These are phyloP conservation scores for Massariosphaeria phaeospora DNA, from an alignment of 495 filamentous ascomycete genomes.

Conservation along the genomic window DNA sequence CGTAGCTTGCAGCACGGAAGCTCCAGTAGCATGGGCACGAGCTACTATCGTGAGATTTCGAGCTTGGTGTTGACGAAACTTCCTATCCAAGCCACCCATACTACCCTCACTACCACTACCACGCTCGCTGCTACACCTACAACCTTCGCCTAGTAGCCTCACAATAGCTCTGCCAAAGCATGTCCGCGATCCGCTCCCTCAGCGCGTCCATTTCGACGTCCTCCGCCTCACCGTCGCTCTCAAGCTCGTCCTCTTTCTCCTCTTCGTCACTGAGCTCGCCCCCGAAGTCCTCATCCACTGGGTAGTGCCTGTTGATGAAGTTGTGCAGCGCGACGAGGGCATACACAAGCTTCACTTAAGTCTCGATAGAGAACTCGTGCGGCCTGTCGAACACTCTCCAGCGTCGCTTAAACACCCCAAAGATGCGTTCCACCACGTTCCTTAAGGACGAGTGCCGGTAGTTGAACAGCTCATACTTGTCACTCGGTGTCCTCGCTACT, in stretches of 20 bases:
- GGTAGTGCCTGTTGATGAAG: not conserved
- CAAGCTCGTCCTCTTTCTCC: not conserved
- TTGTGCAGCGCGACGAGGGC: not conserved
- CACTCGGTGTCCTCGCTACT: not conserved
- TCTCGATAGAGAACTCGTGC: not conserved
- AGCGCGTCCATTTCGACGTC: not conserved
- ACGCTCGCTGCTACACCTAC: not conserved
- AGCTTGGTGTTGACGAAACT: not conserved
- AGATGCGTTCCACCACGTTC: not conserved
- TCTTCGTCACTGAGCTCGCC: not conserved
- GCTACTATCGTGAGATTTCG: no score
- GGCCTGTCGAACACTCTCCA: not conserved
- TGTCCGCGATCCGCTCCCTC: not conserved
- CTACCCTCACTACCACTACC: not conserved
- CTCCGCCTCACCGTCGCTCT: not conserved
- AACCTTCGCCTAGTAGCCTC: no score
- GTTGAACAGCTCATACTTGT: not conserved
- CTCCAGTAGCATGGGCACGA: no score
- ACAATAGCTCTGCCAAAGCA: no score
- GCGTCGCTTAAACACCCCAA: constrained; percentile 4
- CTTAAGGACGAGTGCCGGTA: not conserved
- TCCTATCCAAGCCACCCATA: not conserved
- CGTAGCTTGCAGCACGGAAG: no score
- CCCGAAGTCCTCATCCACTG: not conserved
- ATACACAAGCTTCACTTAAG: not conserved